Percentiles rank a stretch among this genome's conserved stretches.
Conservation (phyloP, 306 rosid species). For the apple (Malus domestica) region ASM211411v1 NC_041799.1:27411001-27411500, state of each 20-base stretch:
- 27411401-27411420: not conserved
- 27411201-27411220: not conserved
- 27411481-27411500: not conserved
- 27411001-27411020: not conserved
- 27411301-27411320: slow-evolving; percentile 14
- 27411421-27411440: not conserved
- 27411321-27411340: slow-evolving; percentile 2
- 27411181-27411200: not conserved
- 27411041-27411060: not conserved
- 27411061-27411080: too few species aligned
- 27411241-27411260: not conserved
- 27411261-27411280: not conserved
- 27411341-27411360: slow-evolving; percentile 1
- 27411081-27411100: not conserved
- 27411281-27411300: not conserved
- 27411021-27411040: not conserved
- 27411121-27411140: not conserved
- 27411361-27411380: not conserved
- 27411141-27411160: not conserved
- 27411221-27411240: not conserved
- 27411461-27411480: not conserved
- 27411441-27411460: not conserved
- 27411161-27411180: not conserved
- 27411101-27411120: not conserved
- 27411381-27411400: not conserved